Base-by-base conservation (phyloP, 1,284 basidiomycete genomes). In the Pisolithus thermaeus region DNA sequence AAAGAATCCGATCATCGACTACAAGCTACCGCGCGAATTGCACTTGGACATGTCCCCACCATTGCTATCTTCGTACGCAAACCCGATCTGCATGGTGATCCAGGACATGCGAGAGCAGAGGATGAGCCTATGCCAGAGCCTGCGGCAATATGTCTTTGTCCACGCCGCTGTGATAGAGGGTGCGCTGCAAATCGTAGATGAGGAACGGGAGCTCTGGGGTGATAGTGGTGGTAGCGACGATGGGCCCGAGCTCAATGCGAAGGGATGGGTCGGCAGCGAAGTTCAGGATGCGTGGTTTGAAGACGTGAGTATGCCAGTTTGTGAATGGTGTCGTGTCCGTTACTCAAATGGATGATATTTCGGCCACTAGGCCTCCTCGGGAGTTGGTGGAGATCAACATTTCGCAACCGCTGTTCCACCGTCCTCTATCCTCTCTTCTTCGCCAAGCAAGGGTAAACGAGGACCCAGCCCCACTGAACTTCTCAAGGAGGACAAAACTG, bases 81-180 rank as follows among this genome's bases (percentile, higher is more conserved):
- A 90, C 52, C 92, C 92, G 4, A 79, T 95, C 38, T 79, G 78
- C 61, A 77, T 83, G 51, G 79, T 94, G 3, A 72, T 95, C 27
- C 87, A 90, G 66, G 90, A 92, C 61, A 92, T 95, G 87, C 79
- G 92, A 46, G 84, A 92, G 63, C 92, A 95, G 70, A 74, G 92
- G 47, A 95, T 95, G 92, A 92, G 89, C 61, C 69, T 95, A 52
- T 92, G 91, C 60, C 92, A 93, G 73, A 92, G 85, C 63, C 69
- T 94, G 61, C 74, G 92, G 54, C 92, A 95, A 71, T 95, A 92
- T 62, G 83, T 94, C 22, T 95, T 94, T 65, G 88, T 92, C 27
- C 90, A 95, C 63, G 83, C 85, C 32, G 90, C 87, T 16, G 80
- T 95, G 55, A 82, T 94, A 50, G 86, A 91, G 63, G 87, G 90